These are phyloP conservation scores for Arachnopeziza araneosa DNA, from an alignment of 2,329 filamentous ascomycete species.

Conservation along the genomic window DNA sequence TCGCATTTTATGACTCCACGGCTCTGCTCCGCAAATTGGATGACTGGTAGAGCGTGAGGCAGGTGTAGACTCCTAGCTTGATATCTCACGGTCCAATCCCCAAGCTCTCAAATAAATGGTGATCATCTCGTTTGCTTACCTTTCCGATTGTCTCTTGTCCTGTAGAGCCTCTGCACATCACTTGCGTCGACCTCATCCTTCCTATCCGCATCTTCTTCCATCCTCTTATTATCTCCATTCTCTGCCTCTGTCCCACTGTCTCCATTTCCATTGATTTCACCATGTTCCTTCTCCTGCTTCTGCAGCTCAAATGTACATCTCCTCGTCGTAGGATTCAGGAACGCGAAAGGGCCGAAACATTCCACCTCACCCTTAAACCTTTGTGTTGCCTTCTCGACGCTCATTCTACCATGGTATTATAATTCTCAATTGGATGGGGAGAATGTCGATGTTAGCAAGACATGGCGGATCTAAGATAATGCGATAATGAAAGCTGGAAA, in stretches of 20 bases:
- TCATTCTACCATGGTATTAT: background rate
- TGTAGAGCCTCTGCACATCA: slow-evolving; percentile 34
- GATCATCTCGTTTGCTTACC: slow-evolving; percentile 21
- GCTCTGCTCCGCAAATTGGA: background rate
- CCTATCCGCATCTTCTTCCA: background rate
- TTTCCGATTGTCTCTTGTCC: slow-evolving; percentile 42
- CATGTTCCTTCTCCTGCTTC: background rate
- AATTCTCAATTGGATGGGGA: background rate
- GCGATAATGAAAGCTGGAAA: background rate
- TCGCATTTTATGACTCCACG: background rate
- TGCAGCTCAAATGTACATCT: slow-evolving; percentile 7
- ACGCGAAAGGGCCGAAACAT: slow-evolving; percentile 37
- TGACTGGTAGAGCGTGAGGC: background rate
- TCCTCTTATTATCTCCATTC: background rate
- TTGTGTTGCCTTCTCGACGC: background rate
- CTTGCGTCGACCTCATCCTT: slow-evolving; percentile 1
- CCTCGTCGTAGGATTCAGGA: slow-evolving; percentile 43
- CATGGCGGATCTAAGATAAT: background rate
- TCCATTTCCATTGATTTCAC: background rate
- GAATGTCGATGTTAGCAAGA: background rate
- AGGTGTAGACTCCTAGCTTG: background rate
- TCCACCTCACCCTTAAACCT: background rate
- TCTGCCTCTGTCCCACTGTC: background rate
- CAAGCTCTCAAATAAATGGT: background rate
- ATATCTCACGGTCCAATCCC: background rate